A percentile compares a stretch with the other conserved stretches of the same genome.
These are phyloP conservation scores for Fraxinus quadrangulata DNA, from an alignment of 257 asterid species.

Conservation along the genomic window DNA sequence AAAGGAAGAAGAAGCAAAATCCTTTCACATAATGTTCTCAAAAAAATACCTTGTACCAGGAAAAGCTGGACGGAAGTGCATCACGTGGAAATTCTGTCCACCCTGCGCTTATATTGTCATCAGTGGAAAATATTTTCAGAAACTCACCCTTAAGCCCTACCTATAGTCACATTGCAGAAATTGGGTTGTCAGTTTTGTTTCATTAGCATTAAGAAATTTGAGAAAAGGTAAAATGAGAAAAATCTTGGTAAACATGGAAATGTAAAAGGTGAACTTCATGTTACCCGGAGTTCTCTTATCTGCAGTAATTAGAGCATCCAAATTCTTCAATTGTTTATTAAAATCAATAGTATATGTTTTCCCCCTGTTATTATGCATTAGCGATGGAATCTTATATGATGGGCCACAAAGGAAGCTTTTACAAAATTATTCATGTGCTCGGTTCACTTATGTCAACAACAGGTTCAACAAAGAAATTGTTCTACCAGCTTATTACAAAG, in stretches of 20 bases:
- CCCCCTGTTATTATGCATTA: background rate
- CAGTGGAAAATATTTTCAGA: conserved; percentile 43
- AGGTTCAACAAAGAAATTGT: background rate
- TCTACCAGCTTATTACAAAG: background rate
- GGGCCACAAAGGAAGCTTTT: background rate
- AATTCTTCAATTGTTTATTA: background rate
- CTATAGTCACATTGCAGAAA: conserved; percentile 38
- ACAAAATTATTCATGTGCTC: background rate
- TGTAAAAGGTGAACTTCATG: background rate
- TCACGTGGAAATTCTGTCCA: conserved; percentile 62
- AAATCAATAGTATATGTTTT: background rate
- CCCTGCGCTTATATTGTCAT: conserved; percentile 36
- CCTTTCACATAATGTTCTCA: conserved; percentile 12
- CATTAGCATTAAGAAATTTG: conserved; percentile 8
- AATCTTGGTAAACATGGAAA: background rate
- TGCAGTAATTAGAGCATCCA: background rate
- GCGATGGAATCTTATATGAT: background rate
- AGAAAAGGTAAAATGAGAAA: background rate
- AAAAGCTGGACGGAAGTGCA: conserved; percentile 56
- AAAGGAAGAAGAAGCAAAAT: background rate
- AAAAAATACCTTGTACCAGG: conserved; percentile 76
- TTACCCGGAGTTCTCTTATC: background rate
- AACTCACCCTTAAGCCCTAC: conserved; percentile 82
- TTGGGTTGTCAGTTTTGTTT: conserved; percentile 18
- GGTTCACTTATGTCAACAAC: background rate